Base-by-base conservation (phyloP, 495 filamentous ascomycete genomes). In the Bombardia bombarda region DNA sequence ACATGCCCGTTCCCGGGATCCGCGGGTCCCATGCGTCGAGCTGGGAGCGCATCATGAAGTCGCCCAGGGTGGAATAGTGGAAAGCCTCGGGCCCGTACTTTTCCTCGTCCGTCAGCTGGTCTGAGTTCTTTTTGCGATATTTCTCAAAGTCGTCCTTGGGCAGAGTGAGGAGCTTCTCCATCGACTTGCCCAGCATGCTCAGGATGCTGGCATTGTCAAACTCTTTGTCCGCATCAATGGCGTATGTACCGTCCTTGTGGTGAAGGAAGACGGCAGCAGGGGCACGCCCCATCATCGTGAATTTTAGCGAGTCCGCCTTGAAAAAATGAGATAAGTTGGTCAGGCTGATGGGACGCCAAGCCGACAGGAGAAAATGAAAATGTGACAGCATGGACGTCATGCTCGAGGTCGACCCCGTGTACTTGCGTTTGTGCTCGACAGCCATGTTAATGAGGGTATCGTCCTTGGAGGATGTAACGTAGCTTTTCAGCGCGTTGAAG, bases 141-240 rank as follows among this genome's bases (percentile, higher is more conserved):
- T 79, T 79, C 56, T 95, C 90, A 51, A 83, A 97, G 0, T 90
- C 78, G 1, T 85, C 77, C 33, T 79, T 86, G 13, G 81, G 70
- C 23, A 90, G 56, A 0, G 90, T 96, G n/a, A 99, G 75, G 13
- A 96, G 68, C 60, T 96, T 96, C 61, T 99, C 92, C 82, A 99
- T 87, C 0, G 89, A 94, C 45, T 89, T 87, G 6, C 92, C 92
- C 6, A 99, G 75, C 68, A 89, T 85, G 59, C 80, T 88, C 21
- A 97, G 70, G 30, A 99, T 77, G 45, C 86, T 97, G 19, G 84
- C 83, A 7, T 64, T 73, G 48, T 95, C 92, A 53, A 77, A 94
- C 59, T 95, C 79, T 66, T 97, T 99, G 62, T 97, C 92, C 0
- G 89, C 86, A 64, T 99, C 92, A 47, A 99, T 94, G n/a, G 93